Evolutionary conservation across 768 basidiomycete genomes (phyloP).

Genomic region (Hemileccinum rubropunctum): DNA sequence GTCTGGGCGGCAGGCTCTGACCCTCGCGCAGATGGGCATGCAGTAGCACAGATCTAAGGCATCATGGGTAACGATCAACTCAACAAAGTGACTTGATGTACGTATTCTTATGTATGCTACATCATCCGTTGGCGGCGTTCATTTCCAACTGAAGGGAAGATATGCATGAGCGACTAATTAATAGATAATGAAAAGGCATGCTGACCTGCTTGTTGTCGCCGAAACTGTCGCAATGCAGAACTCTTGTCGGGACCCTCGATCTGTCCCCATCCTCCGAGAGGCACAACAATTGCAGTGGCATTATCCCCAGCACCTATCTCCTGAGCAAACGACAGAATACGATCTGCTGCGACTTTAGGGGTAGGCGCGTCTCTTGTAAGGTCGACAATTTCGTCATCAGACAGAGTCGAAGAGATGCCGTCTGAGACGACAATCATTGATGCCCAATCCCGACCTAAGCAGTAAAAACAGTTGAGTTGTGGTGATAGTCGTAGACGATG

Average conservation of each 20-base stretch:
- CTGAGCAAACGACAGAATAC: conserved; percentile 83
- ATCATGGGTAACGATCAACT: not conserved
- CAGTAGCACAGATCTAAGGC: conserved; percentile 73
- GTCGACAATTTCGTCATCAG: conserved; percentile 94
- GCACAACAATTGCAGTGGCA: conserved; percentile 86
- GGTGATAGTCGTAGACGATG: not conserved
- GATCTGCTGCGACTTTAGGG: conserved; percentile 79
- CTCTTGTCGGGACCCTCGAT: conserved; percentile 79
- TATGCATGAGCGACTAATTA: conserved; percentile 1
- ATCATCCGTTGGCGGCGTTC: conserved; percentile 62
- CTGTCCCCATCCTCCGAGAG: conserved; percentile 89
- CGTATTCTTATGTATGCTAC: conserved; percentile 33
- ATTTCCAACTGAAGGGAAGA: conserved; percentile 47
- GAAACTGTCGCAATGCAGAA: conserved; percentile 77
- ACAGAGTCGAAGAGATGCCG: conserved; percentile 86
- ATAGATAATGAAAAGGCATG: not conserved
- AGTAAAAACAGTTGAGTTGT: not conserved
- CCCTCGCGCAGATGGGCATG: conserved; percentile 84
- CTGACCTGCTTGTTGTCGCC: conserved; percentile 62
- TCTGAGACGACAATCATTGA: conserved; percentile 91
- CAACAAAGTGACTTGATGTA: conserved; percentile 2
- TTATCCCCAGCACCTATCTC: conserved; percentile 86
- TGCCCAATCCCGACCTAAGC: conserved; percentile 77
- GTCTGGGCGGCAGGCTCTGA: conserved; percentile 98
- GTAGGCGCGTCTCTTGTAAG: conserved; percentile 68